Percentiles rank a stretch among this genome's conserved stretches.
Conservation (phyloP, 306 rosid species). For the Rubus idaeus region DNA sequence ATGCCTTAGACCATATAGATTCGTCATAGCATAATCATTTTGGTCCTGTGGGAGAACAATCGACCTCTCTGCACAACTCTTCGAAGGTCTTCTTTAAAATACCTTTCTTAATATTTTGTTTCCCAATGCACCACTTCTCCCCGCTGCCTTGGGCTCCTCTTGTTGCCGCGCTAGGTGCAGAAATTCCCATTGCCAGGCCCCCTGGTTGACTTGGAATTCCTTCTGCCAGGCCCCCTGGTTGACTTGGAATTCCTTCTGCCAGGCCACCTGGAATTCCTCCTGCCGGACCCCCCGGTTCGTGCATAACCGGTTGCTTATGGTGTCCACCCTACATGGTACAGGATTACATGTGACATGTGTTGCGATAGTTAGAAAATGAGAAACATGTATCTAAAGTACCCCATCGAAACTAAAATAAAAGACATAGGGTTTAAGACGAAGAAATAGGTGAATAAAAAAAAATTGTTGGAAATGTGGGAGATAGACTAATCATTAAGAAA, state of each 20-base stretch:
- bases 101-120: background rate
- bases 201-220: background rate
- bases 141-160: background rate
- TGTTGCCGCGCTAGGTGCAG: background rate
- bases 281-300: background rate
- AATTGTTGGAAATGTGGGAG: too few relatives aligned
- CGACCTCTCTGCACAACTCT: background rate
- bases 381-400: background rate
- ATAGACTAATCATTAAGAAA: background rate
- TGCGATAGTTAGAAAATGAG: background rate
- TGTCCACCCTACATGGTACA: background rate
- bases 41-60: background rate
- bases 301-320: too few relatives aligned
- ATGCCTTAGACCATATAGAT: background rate
- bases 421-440: background rate
- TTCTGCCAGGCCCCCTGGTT: background rate
- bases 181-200: background rate
- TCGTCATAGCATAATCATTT: background rate
- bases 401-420: background rate
- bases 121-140: slow-evolving; percentile 1
- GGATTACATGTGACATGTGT: background rate
- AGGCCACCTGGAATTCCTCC: background rate
- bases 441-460: background rate
- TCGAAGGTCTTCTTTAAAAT: background rate
- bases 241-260: background rate